Base-by-base conservation (phyloP, 768 basidiomycete genomes). In the Termitomyces sp. region DNA sequence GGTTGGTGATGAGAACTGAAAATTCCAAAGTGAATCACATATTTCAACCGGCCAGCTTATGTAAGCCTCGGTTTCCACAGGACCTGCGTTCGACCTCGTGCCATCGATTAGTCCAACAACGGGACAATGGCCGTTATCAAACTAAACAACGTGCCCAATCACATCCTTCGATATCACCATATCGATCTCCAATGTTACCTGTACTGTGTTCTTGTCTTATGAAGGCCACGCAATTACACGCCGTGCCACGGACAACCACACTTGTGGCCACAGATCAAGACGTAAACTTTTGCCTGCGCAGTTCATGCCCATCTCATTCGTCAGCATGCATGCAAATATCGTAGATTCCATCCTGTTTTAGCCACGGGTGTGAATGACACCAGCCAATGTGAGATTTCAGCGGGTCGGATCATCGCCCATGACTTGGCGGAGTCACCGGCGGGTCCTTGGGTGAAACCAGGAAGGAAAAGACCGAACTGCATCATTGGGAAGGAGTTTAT, bases 1-100 rank as follows among this genome's bases (percentile, higher is more conserved):
- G 64, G 63, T 63, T 62, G 63, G 70, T 62, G 68, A 62, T 68
- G 69, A 61, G 64, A 65, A 64, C 41, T 48, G 40, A 33, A 20
- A 12, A 20, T 39, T 56, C 31, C 45, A 23, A 5, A 62, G 56
- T 46, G 22, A 25, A 59, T 36, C 41, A 46, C 44, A 42, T 59
- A 63, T 62, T 62, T 62, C 58, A 59, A 57, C 55, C 46, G 23
- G 13, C 40, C 18, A 4, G 15, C 20, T 61, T 60, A 60, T 32
- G 53, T 63, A 61, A 63, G 44, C 57, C 27, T n/a, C n/a, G n/a
- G n/a, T n/a, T n/a, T n/a, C n/a, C n/a, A n/a, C n/a, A n/a, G n/a
- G n/a, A n/a, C n/a, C n/a, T n/a, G n/a, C n/a, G n/a, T n/a, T n/a
- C n/a, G n/a, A n/a, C n/a, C n/a, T n/a, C n/a, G n/a, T n/a, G n/a